Conservation (phyloP, 768 basidiomycete genomes). For the Kwoniella botswanensis region DNA sequence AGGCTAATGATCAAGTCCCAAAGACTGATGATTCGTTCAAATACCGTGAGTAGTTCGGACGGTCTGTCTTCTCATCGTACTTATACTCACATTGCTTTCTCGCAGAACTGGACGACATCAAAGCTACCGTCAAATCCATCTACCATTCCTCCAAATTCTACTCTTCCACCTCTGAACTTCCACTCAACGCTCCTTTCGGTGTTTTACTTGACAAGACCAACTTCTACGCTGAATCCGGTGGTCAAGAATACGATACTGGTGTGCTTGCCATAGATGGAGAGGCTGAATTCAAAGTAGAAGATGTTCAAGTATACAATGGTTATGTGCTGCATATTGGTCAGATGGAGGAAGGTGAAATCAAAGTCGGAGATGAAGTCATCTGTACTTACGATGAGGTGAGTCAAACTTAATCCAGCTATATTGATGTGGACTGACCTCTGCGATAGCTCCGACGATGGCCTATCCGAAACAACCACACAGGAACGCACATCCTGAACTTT, state of each 20-base stretch:
- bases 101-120: conserved; percentile 76
- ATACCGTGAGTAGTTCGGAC: conserved; percentile 68
- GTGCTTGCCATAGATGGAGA: conserved; percentile 89
- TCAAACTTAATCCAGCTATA: conserved; percentile 11
- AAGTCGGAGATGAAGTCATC: conserved; percentile 78
- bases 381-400: conserved; percentile 89
- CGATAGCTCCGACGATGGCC: conserved; percentile 87
- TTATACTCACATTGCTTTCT: conserved; percentile 8
- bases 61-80: background rate
- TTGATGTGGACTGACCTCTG: background rate
- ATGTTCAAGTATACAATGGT: conserved; percentile 92
- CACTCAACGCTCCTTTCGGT: conserved; percentile 74
- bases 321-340: conserved; percentile 92
- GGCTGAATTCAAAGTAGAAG: conserved; percentile 89
- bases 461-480: conserved; percentile 95
- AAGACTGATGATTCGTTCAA: conserved; percentile 94
- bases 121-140: conserved; percentile 77
- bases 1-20: conserved; percentile 74
- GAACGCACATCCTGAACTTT: conserved; percentile 96
- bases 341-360: conserved; percentile 83
- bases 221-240: conserved; percentile 97
- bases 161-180: conserved; percentile 69
- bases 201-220: conserved; percentile 87
- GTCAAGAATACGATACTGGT: conserved; percentile 96
- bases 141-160: conserved; percentile 80